These are phyloP conservation scores for Albifimbria verrucaria DNA, from an alignment of 2,329 filamentous ascomycete genomes.

Conservation along the genomic window DNA sequence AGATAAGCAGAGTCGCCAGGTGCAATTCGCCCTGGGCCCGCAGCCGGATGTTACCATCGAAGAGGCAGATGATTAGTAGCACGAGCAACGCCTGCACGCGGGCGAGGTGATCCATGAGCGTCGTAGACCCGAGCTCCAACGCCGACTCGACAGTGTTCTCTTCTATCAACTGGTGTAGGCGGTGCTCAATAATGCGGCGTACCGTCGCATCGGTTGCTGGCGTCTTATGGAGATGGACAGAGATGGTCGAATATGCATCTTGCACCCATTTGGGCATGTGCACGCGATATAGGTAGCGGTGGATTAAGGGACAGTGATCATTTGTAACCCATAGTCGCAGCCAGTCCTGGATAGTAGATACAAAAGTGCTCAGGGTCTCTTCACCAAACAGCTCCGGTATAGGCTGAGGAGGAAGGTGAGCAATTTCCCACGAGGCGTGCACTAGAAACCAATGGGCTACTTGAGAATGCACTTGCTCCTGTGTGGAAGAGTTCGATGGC, in stretches of 20 bases:
- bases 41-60: not conserved
- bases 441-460: not conserved
- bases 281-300: slow-evolving; percentile 1
- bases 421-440: not conserved
- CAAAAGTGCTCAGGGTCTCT: not conserved
- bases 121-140: not conserved
- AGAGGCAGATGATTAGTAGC: not conserved
- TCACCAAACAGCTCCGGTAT: slow-evolving; percentile 1
- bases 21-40: not conserved
- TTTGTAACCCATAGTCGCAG: not conserved
- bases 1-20: not conserved
- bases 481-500: not conserved
- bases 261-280: not conserved
- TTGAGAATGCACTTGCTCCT: not conserved
- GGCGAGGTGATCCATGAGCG: not conserved
- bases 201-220: not conserved
- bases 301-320: not conserved
- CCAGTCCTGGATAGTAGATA: not conserved
- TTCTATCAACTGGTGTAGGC: not conserved
- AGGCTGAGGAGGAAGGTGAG: not conserved
- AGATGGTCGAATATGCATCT: not conserved
- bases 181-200: not conserved
- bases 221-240: not conserved
- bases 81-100: slow-evolving; percentile 1
- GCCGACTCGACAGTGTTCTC: not conserved